Evolutionary conservation across 2,329 filamentous ascomycete genomes (phyloP), one percentile per base, ranked within the genome.

Genomic region (Penicillium olsonii): DNA sequence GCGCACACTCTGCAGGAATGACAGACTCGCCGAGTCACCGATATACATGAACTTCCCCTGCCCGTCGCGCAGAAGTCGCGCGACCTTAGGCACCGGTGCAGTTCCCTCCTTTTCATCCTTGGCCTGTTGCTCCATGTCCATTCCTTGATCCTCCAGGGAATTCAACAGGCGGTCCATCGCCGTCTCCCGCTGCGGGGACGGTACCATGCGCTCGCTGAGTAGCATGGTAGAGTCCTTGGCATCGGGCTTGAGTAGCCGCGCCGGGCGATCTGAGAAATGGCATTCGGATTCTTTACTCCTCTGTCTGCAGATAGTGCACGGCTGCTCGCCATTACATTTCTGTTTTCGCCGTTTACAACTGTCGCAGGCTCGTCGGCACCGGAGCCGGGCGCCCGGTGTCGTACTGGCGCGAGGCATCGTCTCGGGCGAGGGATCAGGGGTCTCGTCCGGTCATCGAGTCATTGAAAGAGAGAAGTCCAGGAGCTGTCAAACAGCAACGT

Each of bases 11-110:
- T 80, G 78, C 29, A 80, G 56, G 45, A 80, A 80, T 0, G 78
- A 79, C 39, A 80, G 63, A 40, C 77, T 78, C 27, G 77, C 78
- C 31, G 76, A 80, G 50, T 81, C 78, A 12, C 78, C 78, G 22
- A 81, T 76, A 54, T 79, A 81, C 59, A 81, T 79, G 42, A 78
- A 74, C 47, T 79, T 80, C 5, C 78, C 78, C 52, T 79, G 75
- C 0, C 76, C 76, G 54, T 80, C 78, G 19, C 75, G 75, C 9
- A 80, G 67, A 20, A 80, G 71, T 9, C 77, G 72, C 60, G 61
- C 73, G 58, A 56, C 73, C 61, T 65, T 72, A 39, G 59, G 71
- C 52, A 63, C 70, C 10, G 65, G 65, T 9, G 68, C 64, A 12
- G 55, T 61, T 18, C 67, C 67, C 37, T 68, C 66, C 33, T 66